phyloP scores from a whole-genome alignment of 1,284 basidiomycete species.

The Apiotrichum veenhuisii region DNA sequence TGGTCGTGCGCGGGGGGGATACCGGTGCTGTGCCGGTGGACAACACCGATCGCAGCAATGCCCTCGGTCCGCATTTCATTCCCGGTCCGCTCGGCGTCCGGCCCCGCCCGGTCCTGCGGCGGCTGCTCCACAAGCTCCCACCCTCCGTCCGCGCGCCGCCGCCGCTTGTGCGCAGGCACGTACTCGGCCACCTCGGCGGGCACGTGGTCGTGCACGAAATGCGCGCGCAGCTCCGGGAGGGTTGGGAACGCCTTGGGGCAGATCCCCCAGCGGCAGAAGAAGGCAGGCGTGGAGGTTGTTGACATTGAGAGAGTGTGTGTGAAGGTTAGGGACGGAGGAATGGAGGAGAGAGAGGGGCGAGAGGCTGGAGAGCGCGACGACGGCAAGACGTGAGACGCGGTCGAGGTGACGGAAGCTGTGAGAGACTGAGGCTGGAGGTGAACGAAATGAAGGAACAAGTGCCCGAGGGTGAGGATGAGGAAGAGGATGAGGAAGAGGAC shows the following conservation, averaged over 20 bases:
- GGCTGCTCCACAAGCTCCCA: slow-evolving; percentile 11
- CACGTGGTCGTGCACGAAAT: slow-evolving; percentile 15
- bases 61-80: too few species aligned
- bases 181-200: slow-evolving; percentile 10
- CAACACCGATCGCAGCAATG: too few species aligned
- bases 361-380: background rate
- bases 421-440: too few species aligned
- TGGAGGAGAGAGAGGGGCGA: background rate
- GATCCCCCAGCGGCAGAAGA: slow-evolving; percentile 18
- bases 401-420: too few species aligned
- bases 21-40: background rate
- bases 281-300: background rate
- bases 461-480: too few species aligned
- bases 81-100: too few species aligned
- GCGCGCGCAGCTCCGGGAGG: slow-evolving; percentile 2
- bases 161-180: slow-evolving; percentile 11
- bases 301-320: background rate
- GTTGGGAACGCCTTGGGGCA: slow-evolving; percentile 10
- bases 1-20: too few species aligned
- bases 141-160: slow-evolving; percentile 9
- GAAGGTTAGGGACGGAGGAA: background rate
- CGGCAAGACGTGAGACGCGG: too few species aligned
- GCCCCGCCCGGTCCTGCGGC: too few species aligned
- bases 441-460: too few species aligned
- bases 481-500: too few species aligned